Evolutionary conservation across 805 yeast genomes (phyloP), one percentile per base, ranked within the genome.

Genomic region (Starmerella geochares): DNA sequence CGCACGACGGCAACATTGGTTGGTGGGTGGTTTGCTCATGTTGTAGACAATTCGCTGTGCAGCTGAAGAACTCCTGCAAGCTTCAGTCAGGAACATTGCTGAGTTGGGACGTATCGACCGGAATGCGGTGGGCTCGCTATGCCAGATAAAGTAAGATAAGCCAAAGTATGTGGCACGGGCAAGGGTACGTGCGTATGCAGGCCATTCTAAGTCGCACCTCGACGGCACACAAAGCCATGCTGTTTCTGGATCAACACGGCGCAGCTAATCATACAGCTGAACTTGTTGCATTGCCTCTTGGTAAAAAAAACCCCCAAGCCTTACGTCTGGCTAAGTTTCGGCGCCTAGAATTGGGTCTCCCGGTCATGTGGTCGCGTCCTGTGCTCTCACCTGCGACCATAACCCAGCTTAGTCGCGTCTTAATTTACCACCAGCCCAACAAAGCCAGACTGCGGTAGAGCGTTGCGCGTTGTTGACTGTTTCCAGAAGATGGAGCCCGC

Each of bases 401-500:
- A 16, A n/a, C 37, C 37, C 37, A 19, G 19, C 21, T 17, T 33
- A 33, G 37, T 37, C 41, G 41, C 41, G 41, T 24, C 28, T 24
- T 37, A 21, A 21, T 21, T 19, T n/a, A n/a, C n/a, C n/a, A n/a
- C n/a, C n/a, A n/a, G n/a, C n/a, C n/a, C n/a, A n/a, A n/a, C n/a
- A n/a, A n/a, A n/a, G n/a, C n/a, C n/a, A n/a, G n/a, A n/a, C n/a
- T n/a, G n/a, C n/a, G n/a, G n/a, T n/a, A 27, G 29, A 31, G 16
- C 10, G 5, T 5, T 31, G 10, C 11, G 13, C 20, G 38, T n/a
- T 16, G 21, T 33, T 33, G 8, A 7, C 20, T 6, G 17, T 33
- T 16, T 4, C 3, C 11, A 21, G 13, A n/a, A 17, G 46, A 47
- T 55, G 51, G 55, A 51, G 50, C 56, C 57, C 6, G 57, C 54